phyloP scores from a whole-genome alignment of 2,329 filamentous ascomycete species.

The Mycosphaerella sp. region DNA sequence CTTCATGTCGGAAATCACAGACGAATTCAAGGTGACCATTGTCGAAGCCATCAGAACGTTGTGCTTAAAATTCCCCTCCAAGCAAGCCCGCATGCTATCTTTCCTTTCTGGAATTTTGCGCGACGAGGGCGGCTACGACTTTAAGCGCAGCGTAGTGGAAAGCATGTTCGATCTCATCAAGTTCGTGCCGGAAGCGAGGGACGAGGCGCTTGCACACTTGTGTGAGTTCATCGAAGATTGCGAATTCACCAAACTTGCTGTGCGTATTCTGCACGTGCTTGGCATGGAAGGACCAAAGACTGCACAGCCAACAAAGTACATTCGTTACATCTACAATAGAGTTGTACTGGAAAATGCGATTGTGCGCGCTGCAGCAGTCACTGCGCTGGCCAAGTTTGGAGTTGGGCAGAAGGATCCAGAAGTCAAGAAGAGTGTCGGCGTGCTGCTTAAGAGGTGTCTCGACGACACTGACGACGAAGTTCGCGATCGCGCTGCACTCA shows the following conservation, averaged over 20 bases:
- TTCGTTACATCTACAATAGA: conserved; percentile 98
- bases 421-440: conserved; percentile 90
- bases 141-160: conserved; percentile 95
- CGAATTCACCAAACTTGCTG: conserved; percentile 96
- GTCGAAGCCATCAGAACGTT: conserved; percentile 95
- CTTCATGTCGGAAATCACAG: conserved; percentile 98
- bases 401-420: conserved; percentile 94
- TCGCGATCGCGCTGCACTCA: conserved; percentile 87
- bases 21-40: conserved; percentile 99
- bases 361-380: conserved; percentile 89
- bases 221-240: conserved; percentile 99
- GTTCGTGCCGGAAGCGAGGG: conserved; percentile 83
- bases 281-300: conserved; percentile 94
- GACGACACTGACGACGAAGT: conserved; percentile 98
- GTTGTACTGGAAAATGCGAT: conserved; percentile 97
- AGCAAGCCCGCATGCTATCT: conserved; percentile 94
- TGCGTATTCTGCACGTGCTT: conserved; percentile 88
- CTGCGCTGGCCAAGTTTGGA: conserved; percentile 92
- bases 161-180: conserved; percentile 99
- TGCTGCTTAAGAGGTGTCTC: conserved; percentile 84
- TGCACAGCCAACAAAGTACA: conserved; percentile 94
- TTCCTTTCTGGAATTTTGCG: conserved; percentile 96
- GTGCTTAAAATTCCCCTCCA: conserved; percentile 95
- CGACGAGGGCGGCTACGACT: conserved; percentile 96
- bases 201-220: conserved; percentile 81